Evolutionary conservation across 2,329 filamentous ascomycete species (phyloP).

Genomic region (Colletotrichum caudatum): DNA sequence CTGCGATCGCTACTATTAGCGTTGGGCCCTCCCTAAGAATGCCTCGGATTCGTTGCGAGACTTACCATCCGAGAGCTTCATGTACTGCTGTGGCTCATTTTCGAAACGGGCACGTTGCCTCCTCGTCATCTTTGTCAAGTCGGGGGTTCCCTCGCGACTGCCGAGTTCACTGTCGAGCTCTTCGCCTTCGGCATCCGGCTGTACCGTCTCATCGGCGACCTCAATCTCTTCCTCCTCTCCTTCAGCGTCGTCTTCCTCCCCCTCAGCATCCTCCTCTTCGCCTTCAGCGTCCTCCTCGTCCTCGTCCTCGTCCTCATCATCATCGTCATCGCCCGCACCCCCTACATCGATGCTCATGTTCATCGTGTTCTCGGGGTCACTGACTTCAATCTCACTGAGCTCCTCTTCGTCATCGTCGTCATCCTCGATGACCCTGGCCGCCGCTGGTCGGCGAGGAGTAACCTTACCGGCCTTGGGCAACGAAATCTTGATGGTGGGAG

Average conservation of each 20-base stretch:
- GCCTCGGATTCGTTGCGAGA: neutral
- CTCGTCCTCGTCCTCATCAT: constrained; percentile 49
- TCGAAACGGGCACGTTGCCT: constrained; percentile 71
- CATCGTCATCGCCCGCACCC: constrained; percentile 47
- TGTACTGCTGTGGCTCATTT: constrained; percentile 65
- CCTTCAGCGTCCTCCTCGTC: constrained; percentile 57
- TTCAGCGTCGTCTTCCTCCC: constrained; percentile 54
- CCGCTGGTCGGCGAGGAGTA: constrained; percentile 38
- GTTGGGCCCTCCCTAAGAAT: constrained; percentile 12
- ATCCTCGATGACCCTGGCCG: constrained; percentile 42
- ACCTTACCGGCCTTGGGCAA: constrained; percentile 40
- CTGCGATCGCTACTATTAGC: constrained; percentile 51
- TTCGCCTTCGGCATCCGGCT: constrained; percentile 55
- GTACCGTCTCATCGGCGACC: constrained; percentile 34
- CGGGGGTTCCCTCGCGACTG: constrained; percentile 63
- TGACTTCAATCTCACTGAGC: constrained; percentile 45
- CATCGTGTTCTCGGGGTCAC: constrained; percentile 46
- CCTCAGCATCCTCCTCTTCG: constrained; percentile 57
- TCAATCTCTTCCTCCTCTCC: constrained; percentile 58
- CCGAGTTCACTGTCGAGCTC: constrained; percentile 60
- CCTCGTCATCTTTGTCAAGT: constrained; percentile 71
- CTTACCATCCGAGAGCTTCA: constrained; percentile 72
- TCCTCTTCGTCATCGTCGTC: constrained; percentile 44
- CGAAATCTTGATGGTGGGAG: constrained; percentile 42
- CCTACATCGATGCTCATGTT: constrained; percentile 51